Conservation (phyloP, 2,329 filamentous ascomycete genomes). For the Aspergillus arachidicola region DNA sequence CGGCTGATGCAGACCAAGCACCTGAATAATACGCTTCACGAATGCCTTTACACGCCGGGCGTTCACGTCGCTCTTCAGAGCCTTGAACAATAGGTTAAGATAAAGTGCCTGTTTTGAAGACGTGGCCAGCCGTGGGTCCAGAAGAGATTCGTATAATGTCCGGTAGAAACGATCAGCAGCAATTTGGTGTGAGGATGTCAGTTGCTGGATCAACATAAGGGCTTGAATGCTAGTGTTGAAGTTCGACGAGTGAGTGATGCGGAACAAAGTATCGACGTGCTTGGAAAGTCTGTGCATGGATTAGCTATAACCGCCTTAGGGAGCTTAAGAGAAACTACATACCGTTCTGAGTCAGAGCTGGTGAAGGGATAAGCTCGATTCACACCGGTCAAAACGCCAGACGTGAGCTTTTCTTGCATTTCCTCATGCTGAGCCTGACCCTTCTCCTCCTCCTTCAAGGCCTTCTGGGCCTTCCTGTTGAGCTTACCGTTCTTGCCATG, state of each 20-base stretch:
- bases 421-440: conserved; percentile 61
- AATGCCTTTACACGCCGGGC: conserved; percentile 93
- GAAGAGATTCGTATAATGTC: conserved; percentile 89
- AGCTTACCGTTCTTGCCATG: conserved; percentile 38
- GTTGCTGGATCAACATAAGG: conserved; percentile 89
- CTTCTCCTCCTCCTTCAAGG: conserved; percentile 41
- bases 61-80: conserved; percentile 87
- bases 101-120: conserved; percentile 97
- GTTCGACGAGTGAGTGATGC: conserved; percentile 94
- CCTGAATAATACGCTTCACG: conserved; percentile 86
- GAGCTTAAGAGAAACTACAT: conserved; percentile 34
- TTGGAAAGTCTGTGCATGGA: conserved; percentile 66
- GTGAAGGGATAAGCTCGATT: conserved; percentile 96
- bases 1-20: conserved; percentile 85
- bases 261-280: conserved; percentile 92
- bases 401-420: conserved; percentile 86
- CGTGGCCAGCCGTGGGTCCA: conserved; percentile 83
- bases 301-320: conserved; percentile 21
- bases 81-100: conserved; percentile 85
- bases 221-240: conserved; percentile 99
- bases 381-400: conserved; percentile 87
- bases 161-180: conserved; percentile 91
- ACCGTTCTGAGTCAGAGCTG: conserved; percentile 74
- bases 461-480: conserved; percentile 22
- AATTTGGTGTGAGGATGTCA: conserved; percentile 77